These are phyloP conservation scores for Ophiostoma quercus DNA, from an alignment of 2,329 filamentous ascomycete genomes.

Conservation along the genomic window DNA sequence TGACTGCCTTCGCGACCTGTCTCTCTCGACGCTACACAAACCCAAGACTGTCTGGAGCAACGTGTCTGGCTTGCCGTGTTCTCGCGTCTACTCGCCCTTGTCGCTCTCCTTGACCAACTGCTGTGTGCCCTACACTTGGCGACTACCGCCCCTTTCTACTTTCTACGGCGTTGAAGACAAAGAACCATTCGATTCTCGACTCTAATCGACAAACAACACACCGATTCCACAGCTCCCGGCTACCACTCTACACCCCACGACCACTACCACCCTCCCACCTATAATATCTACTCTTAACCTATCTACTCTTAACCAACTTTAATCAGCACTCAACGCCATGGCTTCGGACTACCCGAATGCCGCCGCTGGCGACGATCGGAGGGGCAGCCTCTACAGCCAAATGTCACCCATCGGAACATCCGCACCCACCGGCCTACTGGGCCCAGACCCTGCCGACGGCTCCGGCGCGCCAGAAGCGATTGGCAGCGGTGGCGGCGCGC, in stretches of 20 bases:
- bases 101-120: slow-evolving; percentile 14
- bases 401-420: slow-evolving; percentile 16
- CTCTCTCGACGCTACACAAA: slow-evolving; percentile 19
- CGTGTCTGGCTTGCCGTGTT: background rate
- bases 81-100: slow-evolving; percentile 10
- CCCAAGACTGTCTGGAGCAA: slow-evolving; percentile 16
- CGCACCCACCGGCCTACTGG: background rate
- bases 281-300: background rate
- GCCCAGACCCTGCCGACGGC: slow-evolving; percentile 16
- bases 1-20: background rate
- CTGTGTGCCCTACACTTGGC: slow-evolving; percentile 3
- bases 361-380: slow-evolving; percentile 19
- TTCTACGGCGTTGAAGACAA: background rate
- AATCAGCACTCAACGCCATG: slow-evolving; percentile 18
- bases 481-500: background rate
- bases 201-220: background rate
- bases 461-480: slow-evolving; percentile 9
- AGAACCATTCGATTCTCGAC: background rate
- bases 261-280: slow-evolving; percentile 2
- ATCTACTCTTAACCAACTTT: background rate
- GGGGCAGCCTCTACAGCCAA: slow-evolving; percentile 19
- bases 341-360: slow-evolving; percentile 24
- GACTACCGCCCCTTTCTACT: background rate
- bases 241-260: background rate
- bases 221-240: background rate